Evolutionary conservation across 2,329 filamentous ascomycete genomes (phyloP).

Genomic region (Phoma sp.): DNA sequence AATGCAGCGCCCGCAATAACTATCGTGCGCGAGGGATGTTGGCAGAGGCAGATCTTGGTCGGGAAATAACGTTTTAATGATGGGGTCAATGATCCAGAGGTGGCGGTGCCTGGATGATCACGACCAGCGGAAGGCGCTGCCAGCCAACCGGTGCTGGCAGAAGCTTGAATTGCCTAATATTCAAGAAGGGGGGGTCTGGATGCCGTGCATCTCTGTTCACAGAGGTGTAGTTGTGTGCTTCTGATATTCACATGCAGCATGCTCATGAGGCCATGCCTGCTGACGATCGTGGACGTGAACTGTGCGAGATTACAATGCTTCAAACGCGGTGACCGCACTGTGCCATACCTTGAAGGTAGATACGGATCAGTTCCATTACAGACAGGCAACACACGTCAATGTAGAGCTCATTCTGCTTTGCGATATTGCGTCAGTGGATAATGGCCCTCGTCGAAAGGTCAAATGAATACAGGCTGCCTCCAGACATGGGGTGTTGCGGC

Average conservation of each 20-base stretch:
- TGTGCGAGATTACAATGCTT: too few relatives aligned
- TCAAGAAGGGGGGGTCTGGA: conserved; percentile 10
- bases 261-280: background rate
- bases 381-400: too few relatives aligned
- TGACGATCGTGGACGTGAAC: too few relatives aligned
- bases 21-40: conserved; percentile 20
- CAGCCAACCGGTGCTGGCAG: conserved; percentile 5
- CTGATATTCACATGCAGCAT: background rate
- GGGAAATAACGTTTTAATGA: background rate
- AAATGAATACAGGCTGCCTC: background rate
- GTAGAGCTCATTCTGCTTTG: background rate
- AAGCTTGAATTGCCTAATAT: conserved; percentile 5
- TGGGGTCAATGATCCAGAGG: conserved; percentile 9
- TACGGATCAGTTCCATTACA: too few relatives aligned
- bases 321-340: too few relatives aligned
- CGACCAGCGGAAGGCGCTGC: conserved; percentile 1
- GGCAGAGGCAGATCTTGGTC: background rate
- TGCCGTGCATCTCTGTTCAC: background rate
- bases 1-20: background rate
- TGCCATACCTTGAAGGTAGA: too few relatives aligned
- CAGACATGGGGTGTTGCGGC: background rate
- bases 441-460: background rate
- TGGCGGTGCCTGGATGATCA: conserved; percentile 13
- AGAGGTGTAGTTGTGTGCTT: background rate
- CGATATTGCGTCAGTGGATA: background rate